Conservation (phyloP, 768 basidiomycete species). For the Neoboletus magnificus region DNA sequence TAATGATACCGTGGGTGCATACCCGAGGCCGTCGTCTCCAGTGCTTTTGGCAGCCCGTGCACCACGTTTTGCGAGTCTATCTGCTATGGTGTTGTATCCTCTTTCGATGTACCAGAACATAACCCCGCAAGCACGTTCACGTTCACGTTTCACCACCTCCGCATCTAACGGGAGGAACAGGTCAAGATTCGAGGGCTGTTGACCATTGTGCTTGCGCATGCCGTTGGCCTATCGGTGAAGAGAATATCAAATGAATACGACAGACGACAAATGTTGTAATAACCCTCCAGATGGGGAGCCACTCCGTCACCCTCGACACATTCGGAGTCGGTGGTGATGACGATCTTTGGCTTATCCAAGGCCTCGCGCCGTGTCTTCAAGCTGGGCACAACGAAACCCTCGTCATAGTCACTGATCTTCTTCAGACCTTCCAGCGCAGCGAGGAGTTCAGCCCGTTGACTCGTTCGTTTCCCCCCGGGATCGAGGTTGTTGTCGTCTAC, state of each 20-base stretch:
- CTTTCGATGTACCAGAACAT: slow-evolving; percentile 26
- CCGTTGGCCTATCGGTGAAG: background rate
- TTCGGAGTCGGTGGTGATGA: slow-evolving; percentile 3
- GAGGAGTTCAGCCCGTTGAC: slow-evolving; percentile 32
- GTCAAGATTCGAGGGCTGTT: background rate
- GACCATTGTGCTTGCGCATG: background rate
- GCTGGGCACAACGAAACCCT: slow-evolving; percentile 1
- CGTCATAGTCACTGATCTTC: slow-evolving; percentile 24
- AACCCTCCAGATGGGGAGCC: slow-evolving; percentile 7
- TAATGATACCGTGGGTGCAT: background rate
- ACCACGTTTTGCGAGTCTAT: slow-evolving; percentile 19
- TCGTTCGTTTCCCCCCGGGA: slow-evolving; percentile 20
- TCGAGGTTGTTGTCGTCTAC: slow-evolving; percentile 23
- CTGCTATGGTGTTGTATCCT: slow-evolving; percentile 24
- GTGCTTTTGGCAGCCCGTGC: background rate
- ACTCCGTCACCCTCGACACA: slow-evolving; percentile 2
- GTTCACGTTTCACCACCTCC: background rate
- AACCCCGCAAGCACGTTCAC: slow-evolving; percentile 9
- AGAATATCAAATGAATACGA: background rate
- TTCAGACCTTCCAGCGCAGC: slow-evolving; percentile 28
- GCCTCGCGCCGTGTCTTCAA: background rate
- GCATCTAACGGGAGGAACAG: background rate
- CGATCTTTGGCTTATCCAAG: background rate
- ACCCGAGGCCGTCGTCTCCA: background rate
- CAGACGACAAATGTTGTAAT: background rate